Conservation (phyloP, 345 rosid genomes). For the Citrus glauca region DNA sequence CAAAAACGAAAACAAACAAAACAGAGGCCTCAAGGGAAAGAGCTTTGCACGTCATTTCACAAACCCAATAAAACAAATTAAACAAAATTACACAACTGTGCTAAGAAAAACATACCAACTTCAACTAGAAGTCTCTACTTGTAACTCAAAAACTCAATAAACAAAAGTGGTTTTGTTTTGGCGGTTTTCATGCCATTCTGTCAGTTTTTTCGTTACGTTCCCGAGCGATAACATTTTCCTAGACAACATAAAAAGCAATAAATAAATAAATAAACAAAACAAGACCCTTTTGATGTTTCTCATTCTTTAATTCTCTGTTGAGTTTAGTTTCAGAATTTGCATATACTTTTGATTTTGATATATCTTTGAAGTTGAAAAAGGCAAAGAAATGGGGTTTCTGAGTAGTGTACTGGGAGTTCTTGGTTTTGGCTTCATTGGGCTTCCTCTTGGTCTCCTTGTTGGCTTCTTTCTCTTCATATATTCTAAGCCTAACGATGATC, state of each 20-base stretch:
- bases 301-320: not conserved
- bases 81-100: not conserved
- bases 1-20: not conserved
- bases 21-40: not conserved
- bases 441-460: conserved; percentile 60
- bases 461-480: conserved; percentile 69
- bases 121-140: not conserved
- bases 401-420: conserved; percentile 49
- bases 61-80: not conserved
- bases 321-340: not conserved
- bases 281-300: not conserved
- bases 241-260: not conserved
- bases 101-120: not conserved
- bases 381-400: conserved; percentile 43
- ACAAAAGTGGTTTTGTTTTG: not conserved
- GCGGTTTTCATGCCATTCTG: not conserved
- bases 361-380: not conserved
- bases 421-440: conserved; percentile 62
- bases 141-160: not conserved
- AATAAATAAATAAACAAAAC: no score
- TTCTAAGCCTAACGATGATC: conserved; percentile 38
- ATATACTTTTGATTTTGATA: not conserved
- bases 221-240: not conserved
- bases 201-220: not conserved
- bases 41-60: not conserved